Base-by-base conservation (phyloP, 768 basidiomycete genomes). In the Wakefieldia striispora region DNA sequence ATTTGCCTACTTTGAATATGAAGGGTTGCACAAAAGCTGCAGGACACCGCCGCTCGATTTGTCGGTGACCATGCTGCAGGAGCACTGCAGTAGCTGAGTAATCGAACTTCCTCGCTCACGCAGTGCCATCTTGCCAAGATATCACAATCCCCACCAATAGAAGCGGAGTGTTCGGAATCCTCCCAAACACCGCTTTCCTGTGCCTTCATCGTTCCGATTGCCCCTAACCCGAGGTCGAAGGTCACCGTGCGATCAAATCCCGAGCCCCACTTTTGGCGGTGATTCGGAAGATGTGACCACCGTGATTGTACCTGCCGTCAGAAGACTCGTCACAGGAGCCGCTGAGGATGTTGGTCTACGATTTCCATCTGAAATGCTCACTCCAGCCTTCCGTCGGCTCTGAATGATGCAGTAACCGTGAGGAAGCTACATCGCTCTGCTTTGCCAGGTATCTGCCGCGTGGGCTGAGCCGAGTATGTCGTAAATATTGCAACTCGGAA, bases 181-280 rank as follows among this genome's bases (percentile, higher is more conserved):
- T 33, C 17, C 29, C 45, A 35, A 53, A 47, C 27, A 27, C 51
- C 45, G 51, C 51, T 24, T 45, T 43, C 21, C 45, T 24, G 45
- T 47, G 45, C 44, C 26, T 31, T 26, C 33, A 51, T 45, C 38
- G 35, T 31, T 33, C 16, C 37, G 8, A 40, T 53, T 23, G 43
- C 17, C 43, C n/a, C 33, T 39, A 26, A n/a, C 33, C 23, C 23
- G 42, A 52, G 21, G 14, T 36, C 24, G 35, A 36, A 38, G 49
- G 14, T 8, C 12, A 26, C 23, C 23, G 24, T 41, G 35, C 34
- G 33, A 36, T 20, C 29, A 19, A 46, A 33, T 17, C 31, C 35
- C 27, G 35, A 6, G 16, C 8, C 9, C 21, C 13, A 20, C 11
- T 24, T 16, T 16, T 33, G 23, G 35, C 49, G 43, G 50, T 35